These are phyloP conservation scores for Quercus lobata DNA, from an alignment of 331 rosid species.

Conservation along the genomic window DNA sequence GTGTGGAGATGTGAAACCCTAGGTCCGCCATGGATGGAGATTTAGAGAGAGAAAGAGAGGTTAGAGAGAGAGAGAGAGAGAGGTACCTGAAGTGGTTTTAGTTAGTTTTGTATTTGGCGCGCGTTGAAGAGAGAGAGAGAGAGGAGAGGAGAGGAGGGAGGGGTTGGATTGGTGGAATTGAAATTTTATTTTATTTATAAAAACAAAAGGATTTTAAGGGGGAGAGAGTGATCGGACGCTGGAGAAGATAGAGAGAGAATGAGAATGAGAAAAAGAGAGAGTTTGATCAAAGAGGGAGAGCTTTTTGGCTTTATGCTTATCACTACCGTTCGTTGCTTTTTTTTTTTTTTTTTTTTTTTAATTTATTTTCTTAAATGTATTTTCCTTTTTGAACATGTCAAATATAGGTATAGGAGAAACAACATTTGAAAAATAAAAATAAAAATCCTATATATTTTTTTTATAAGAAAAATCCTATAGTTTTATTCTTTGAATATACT, in stretches of 20 bases:
- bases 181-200: background rate
- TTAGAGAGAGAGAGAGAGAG: background rate
- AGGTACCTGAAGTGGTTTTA: background rate
- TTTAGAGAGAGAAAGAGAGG: background rate
- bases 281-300: background rate
- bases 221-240: background rate
- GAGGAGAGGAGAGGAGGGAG: conserved; percentile 4
- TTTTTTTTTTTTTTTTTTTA: too few species aligned
- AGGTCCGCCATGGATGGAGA: conserved; percentile 1
- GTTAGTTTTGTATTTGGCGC: conserved; percentile 47
- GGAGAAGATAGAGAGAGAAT: conserved; percentile 2
- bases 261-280: background rate
- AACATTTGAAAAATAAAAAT: too few species aligned
- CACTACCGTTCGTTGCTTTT: conserved; percentile 30
- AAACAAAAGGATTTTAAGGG: background rate
- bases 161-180: conserved; percentile 15
- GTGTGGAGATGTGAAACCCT: conserved; percentile 1
- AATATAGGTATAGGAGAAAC: too few species aligned
- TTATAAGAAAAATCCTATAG: too few species aligned
- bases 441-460: too few species aligned
- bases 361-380: too few species aligned
- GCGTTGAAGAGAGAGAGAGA: conserved; percentile 13
- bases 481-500: too few species aligned
- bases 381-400: too few species aligned
- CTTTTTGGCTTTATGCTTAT: conserved; percentile 30